These are phyloP conservation scores for Dendrocalamus latiflorus DNA, from an alignment of 202 grass and related monocot genomes.

Conservation along the genomic window DNA sequence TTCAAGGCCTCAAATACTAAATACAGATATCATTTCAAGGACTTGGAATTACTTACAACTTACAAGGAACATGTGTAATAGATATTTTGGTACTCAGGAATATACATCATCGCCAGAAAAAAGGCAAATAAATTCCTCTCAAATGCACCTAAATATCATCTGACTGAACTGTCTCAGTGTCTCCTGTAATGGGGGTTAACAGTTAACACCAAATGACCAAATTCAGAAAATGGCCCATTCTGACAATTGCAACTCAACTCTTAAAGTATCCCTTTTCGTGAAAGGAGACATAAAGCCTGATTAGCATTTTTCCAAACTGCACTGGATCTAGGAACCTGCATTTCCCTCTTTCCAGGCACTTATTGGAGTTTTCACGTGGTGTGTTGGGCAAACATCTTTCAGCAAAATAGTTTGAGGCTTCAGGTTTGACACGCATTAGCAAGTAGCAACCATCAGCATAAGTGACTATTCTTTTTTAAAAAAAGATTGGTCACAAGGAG, in stretches of 20 bases:
- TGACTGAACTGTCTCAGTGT: neutral
- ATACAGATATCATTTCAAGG: neutral
- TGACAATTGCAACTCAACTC: neutral
- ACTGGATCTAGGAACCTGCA: slow-evolving; percentile 46
- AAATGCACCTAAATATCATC: neutral
- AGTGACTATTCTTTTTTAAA: no score
- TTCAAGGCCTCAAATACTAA: neutral
- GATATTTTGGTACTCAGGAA: neutral
- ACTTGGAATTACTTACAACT: neutral
- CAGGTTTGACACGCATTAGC: slow-evolving; percentile 1
- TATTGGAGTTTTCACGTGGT: slow-evolving; percentile 41
- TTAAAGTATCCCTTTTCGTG: slow-evolving; percentile 16
- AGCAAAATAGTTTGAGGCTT: slow-evolving; percentile 40
- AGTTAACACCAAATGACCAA: neutral
- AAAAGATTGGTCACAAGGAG: no score
- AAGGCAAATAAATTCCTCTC: neutral
- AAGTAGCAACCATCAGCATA: no score
- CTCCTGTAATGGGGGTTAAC: neutral
- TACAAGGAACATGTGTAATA: neutral
- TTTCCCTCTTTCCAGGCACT: slow-evolving; percentile 46
- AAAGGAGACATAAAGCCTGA: slow-evolving; percentile 37
- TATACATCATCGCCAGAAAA: neutral
- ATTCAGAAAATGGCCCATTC: slow-evolving; percentile 5
- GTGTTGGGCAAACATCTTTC: slow-evolving; percentile 31
- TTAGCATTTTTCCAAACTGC: slow-evolving; percentile 39